Percentiles rank a stretch among this genome's conserved stretches.
Evolutionary conservation across 768 basidiomycete genomes (phyloP).

Genomic region (Lentinula sp.): DNA sequence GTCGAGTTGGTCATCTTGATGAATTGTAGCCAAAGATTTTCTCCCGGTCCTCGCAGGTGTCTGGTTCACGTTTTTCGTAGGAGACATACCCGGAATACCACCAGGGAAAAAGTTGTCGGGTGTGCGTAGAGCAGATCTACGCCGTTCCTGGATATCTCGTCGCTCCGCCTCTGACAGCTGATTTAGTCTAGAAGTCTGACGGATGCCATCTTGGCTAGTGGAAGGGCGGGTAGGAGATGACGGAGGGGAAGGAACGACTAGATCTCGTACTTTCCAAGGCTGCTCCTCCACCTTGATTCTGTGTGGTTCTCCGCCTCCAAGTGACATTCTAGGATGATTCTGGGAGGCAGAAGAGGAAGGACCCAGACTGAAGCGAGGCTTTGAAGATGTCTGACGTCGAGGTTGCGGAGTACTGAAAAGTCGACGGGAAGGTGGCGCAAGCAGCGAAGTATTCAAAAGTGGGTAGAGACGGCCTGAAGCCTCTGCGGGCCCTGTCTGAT

Average conservation of each 20-base stretch:
- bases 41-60: background rate
- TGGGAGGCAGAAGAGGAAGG: conserved; percentile 5
- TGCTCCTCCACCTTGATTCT: conserved; percentile 38
- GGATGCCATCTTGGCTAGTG: conserved; percentile 8
- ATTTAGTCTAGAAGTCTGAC: conserved; percentile 2
- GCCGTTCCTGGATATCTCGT: conserved; percentile 57
- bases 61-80: conserved; percentile 8
- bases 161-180: conserved; percentile 3
- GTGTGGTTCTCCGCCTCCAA: conserved; percentile 41
- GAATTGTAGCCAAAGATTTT: background rate
- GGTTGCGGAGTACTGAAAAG: conserved; percentile 58
- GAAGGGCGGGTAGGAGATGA: conserved; percentile 10
- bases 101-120: conserved; percentile 41
- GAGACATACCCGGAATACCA: conserved; percentile 46
- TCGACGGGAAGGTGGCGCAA: conserved; percentile 13
- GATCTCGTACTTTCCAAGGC: conserved; percentile 52
- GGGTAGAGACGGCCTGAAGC: conserved; percentile 15
- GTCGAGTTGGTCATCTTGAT: conserved; percentile 25
- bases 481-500: conserved; percentile 20
- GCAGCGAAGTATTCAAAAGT: conserved; percentile 25
- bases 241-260: conserved; percentile 33
- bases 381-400: conserved; percentile 10
- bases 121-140: conserved; percentile 49
- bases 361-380: background rate
- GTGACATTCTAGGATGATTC: conserved; percentile 27